Evolutionary conservation across 768 basidiomycete genomes (phyloP), one percentile per base, ranked within the genome.

Genomic region (Lactarius hatsudake): DNA sequence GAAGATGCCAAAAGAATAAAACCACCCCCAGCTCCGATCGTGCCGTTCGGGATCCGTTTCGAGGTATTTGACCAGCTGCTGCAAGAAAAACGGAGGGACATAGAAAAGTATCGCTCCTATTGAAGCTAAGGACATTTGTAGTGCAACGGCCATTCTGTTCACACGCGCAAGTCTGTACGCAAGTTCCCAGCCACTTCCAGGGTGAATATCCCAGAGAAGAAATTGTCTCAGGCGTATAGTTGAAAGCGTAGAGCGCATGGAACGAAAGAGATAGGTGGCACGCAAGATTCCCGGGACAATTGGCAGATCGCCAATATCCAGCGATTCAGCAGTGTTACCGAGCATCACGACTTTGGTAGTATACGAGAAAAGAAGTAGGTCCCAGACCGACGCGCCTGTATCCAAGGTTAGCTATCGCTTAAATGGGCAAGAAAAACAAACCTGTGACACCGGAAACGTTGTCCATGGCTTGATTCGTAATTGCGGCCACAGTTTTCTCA

Each of bases 281-380:
- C 94, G 90, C 86, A 94, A 88, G 71, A 83, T 75, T 0, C 81
- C 85, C 0, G 90, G 85, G 10, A 95, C 83, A 62, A 96, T 87
- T 6, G 94, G 95, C 34, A 97, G 80, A 74, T 97, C 94, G 67
- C 87, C 93, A 26, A 94, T 92, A 71, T 96, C 91, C 55, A 96
- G 83, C 65, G 84, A 88, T 64, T 84, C 82, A 1, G 89, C 81
- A 2, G 80, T 81, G 76, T 92, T 86, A 2, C 93, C 94, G 51
- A 94, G 86, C 84, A 87, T 87, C 64, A 96, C 86, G 17, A 97
- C 91, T 67, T 89, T 87, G 1, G 93, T 95, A 42, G 90, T 93
- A 75, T 94, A 95, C 18, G 87, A 87, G 76, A 97, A 97, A 23
- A 94, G 77, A 6, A 97, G 76, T 60, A 79, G 78, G 64, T 83